Conservation (phyloP, 768 basidiomycete species). For the Auricularia heimuer region DNA sequence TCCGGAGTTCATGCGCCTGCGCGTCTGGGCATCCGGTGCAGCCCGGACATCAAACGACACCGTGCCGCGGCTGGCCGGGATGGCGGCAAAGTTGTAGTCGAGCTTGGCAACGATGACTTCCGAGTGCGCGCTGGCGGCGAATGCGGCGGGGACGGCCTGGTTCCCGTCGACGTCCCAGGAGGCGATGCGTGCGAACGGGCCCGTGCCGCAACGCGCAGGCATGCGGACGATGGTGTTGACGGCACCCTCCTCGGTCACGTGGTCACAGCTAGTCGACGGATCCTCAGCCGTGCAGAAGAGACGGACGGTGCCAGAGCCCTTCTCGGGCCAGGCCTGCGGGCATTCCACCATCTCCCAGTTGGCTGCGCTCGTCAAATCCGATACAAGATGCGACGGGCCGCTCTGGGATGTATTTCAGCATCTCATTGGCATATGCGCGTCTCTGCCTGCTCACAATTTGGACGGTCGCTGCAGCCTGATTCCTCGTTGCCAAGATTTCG, state of each 20-base stretch:
- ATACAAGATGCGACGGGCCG: neutral
- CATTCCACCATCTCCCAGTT: neutral
- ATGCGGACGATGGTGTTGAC: neutral
- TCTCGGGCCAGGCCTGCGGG: neutral
- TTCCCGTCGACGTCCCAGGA: neutral
- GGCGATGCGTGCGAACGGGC: neutral
- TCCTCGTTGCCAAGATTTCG: neutral
- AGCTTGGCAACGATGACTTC: neutral
- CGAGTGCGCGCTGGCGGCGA: neutral
- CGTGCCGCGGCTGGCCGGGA: neutral
- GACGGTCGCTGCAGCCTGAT: neutral
- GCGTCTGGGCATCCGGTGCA: neutral
- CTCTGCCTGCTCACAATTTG: neutral
- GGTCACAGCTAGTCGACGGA: neutral
- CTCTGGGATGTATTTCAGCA: neutral
- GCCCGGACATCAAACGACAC: neutral
- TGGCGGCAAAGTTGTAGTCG: neutral
- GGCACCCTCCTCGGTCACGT: neutral
- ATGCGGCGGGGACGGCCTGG: neutral
- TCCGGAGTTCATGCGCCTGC: neutral
- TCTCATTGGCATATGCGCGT: neutral
- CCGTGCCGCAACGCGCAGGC: neutral
- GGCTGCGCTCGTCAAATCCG: neutral
- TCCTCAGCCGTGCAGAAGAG: neutral
- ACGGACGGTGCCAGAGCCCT: neutral